These are phyloP conservation scores for Neolentinus lepideus DNA, from an alignment of 1,284 basidiomycete species.

Conservation along the genomic window DNA sequence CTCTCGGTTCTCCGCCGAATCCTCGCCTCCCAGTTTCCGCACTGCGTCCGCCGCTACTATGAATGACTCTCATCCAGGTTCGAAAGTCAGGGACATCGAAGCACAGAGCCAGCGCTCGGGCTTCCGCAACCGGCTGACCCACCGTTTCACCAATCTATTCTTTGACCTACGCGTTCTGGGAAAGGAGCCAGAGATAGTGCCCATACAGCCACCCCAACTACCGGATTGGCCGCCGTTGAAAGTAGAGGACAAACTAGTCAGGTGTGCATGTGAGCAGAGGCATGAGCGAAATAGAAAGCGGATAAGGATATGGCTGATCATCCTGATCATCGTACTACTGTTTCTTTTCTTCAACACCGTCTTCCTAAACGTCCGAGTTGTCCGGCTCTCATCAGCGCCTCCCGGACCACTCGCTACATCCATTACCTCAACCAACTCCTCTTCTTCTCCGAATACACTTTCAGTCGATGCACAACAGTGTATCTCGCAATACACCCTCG, in stretches of 20 bases:
- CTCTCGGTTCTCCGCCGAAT: slow-evolving; percentile 29
- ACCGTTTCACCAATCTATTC: slow-evolving; percentile 28
- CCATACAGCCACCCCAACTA: slow-evolving; percentile 20
- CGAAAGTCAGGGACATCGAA: slow-evolving; percentile 6
- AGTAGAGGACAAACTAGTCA: slow-evolving; percentile 23
- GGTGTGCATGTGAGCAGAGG: slow-evolving; percentile 17
- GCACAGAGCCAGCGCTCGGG: neutral
- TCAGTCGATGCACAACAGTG: slow-evolving; percentile 36
- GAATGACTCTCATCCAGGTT: slow-evolving; percentile 10
- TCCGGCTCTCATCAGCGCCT: slow-evolving; percentile 13
- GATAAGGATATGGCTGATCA: slow-evolving; percentile 21
- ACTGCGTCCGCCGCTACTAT: slow-evolving; percentile 12
- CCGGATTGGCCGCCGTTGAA: slow-evolving; percentile 32
- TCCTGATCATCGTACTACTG: slow-evolving; percentile 33
- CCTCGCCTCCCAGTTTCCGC: slow-evolving; percentile 19
- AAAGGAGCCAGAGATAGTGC: slow-evolving; percentile 19
- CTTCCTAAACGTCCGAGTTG: slow-evolving; percentile 32
- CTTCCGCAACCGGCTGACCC: slow-evolving; percentile 27
- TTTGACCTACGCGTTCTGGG: slow-evolving; percentile 26
- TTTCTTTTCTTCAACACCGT: slow-evolving; percentile 33
- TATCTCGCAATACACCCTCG: slow-evolving; percentile 37
- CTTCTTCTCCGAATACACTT: slow-evolving; percentile 20
- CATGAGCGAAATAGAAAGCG: slow-evolving; percentile 19
- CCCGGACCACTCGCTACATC: slow-evolving; percentile 3
- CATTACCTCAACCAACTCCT: slow-evolving; percentile 9